Base-by-base conservation (phyloP, 352 stramenopile species). In the Phytophthora chlamydospora region DNA sequence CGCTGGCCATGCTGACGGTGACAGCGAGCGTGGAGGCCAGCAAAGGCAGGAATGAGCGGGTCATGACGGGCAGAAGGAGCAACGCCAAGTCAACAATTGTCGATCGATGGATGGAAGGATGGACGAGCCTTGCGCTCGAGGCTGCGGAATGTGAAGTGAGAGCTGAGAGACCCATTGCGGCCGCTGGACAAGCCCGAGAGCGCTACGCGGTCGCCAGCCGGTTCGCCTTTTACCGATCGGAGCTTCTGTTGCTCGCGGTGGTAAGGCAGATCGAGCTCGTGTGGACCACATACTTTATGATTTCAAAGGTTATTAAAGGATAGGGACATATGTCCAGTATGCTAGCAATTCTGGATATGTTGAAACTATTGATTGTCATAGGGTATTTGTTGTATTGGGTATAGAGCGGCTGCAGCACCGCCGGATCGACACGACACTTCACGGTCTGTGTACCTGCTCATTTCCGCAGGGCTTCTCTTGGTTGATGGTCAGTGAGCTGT, bases 71-170 rank as follows among this genome's bases (percentile, higher is more conserved):
- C 24, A 34, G 58, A 19, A 62, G n/a, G 16, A 34, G 27, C 14
- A 34, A 34, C 11, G 38, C 46, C 41, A 60, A 73, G 45, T 69
- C 57, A 16, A 71, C 48, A 71, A 71, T 66, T 40, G 34, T 38
- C 19, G 40, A 44, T 27, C 7, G 46, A 55, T 48, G 48, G 56
- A 66, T 49, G 58, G 51, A 53, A 29, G 24, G 12, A 24, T 35
- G n/a, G 19, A 43, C 32, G 24, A 10, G 21, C n/a, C 52, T 38
- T 52, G 62, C 12, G 16, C 46, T 42, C 16, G 3, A 43, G 24
- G 12, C 62, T 55, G 56, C 57, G 47, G 49, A 72, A 60, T 49
- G 45, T 14, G 63, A 68, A 75, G 41, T 72, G 67, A 75, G 44
- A 56, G 35, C 2, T 33, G 36, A 6, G 11, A 9, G 19, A 44